Percentiles rank a stretch among this genome's conserved stretches.
Evolutionary conservation across 2,329 filamentous ascomycete genomes (phyloP).

Genomic region (Apiospora aurea): DNA sequence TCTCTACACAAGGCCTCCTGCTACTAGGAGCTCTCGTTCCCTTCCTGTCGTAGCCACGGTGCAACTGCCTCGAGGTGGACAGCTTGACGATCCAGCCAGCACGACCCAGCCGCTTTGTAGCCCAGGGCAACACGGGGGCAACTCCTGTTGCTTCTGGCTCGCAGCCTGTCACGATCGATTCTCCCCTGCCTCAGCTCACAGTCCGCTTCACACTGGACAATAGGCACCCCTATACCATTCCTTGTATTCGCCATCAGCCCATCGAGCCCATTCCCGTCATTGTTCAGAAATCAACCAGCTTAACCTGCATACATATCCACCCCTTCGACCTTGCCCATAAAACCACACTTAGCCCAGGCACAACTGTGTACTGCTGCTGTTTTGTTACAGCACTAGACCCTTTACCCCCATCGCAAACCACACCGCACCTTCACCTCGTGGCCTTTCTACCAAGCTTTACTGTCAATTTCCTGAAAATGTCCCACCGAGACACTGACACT

Average conservation of each 20-base stretch:
- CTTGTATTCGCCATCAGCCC: not conserved
- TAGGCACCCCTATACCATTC: not conserved
- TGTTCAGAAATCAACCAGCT: not conserved
- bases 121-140: slow-evolving; percentile 17
- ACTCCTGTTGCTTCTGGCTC: not conserved
- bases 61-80: not conserved
- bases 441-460: slow-evolving; percentile 15
- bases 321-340: not conserved
- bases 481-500: slow-evolving; percentile 25
- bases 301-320: not conserved
- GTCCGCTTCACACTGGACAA: not conserved
- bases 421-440: not conserved
- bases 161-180: not conserved
- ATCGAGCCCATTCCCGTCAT: not conserved
- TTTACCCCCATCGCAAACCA: not conserved
- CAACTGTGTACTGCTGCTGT: not conserved
- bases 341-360: not conserved
- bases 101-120: not conserved
- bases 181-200: slow-evolving; percentile 1
- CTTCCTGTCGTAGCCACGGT: not conserved
- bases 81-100: slow-evolving; percentile 1
- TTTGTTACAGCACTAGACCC: not conserved
- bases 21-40: not conserved
- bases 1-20: not conserved
- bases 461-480: slow-evolving; percentile 14